A percentile compares a stretch with the other conserved stretches of the same genome.
Conservation (phyloP, 1,284 basidiomycete genomes). For the Abortiporus biennis region DNA sequence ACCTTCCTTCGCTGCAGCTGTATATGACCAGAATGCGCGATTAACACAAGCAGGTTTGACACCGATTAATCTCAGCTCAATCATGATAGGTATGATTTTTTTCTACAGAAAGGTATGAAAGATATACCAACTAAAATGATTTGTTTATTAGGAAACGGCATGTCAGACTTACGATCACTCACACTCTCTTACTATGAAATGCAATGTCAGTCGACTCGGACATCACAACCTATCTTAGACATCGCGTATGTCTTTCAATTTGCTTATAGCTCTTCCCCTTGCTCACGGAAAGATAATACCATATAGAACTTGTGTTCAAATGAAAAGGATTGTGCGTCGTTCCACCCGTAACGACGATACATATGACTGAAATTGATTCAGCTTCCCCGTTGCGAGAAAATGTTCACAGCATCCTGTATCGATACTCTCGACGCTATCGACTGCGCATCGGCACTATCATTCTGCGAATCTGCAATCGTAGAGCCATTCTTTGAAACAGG, state of each 20-base stretch:
- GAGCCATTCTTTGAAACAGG: constrained; percentile 12
- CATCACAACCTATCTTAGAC: constrained; percentile 15
- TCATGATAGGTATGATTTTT: constrained; percentile 72
- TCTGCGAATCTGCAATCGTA: constrained; percentile 25
- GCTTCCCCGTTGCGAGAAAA: constrained; percentile 25
- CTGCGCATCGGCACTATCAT: constrained; percentile 32
- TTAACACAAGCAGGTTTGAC: constrained; percentile 54
- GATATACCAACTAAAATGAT: not conserved
- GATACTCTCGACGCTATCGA: constrained; percentile 31
- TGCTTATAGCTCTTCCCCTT: not conserved
- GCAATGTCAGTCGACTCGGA: constrained; percentile 23
- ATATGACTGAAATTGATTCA: constrained; percentile 1
- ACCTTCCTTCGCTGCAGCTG: constrained; percentile 75
- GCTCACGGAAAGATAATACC: too few species aligned
- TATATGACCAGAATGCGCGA: constrained; percentile 72
- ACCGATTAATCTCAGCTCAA: constrained; percentile 73
- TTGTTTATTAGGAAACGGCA: constrained; percentile 41
- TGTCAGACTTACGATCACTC: constrained; percentile 20
- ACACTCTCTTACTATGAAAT: constrained; percentile 26
- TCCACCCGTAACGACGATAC: too few species aligned
- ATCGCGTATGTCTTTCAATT: constrained; percentile 10
- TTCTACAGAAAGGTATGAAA: not conserved
- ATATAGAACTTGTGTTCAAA: constrained; percentile 10
- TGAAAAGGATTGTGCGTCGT: constrained; percentile 10
- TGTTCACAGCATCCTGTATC: constrained; percentile 21